phyloP scores from a whole-genome alignment of 2,329 filamentous ascomycete genomes.

The Pseudopithomyces maydicus region DNA sequence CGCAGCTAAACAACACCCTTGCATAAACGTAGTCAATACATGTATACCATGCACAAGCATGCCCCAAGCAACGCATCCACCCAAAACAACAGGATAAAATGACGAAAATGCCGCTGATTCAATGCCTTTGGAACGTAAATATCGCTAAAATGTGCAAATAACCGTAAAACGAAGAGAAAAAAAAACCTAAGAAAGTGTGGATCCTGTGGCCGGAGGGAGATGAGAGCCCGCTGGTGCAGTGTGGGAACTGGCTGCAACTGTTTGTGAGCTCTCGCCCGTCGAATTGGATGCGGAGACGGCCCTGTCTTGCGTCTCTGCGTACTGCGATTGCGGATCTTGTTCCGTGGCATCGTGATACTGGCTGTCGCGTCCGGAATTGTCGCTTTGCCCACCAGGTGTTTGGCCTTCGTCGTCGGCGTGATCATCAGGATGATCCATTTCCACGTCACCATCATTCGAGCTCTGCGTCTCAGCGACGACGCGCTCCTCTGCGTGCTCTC shows the following conservation, averaged over 20 bases:
- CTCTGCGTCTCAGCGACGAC: slow-evolving; percentile 18
- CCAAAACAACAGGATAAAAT: neutral
- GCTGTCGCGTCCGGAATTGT: slow-evolving; percentile 19
- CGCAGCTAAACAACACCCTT: neutral
- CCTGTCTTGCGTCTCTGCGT: neutral
- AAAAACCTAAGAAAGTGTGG: neutral
- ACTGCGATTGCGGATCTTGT: slow-evolving; percentile 3
- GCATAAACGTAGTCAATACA: neutral
- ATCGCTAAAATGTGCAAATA: neutral
- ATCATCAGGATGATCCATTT: slow-evolving; percentile 30
- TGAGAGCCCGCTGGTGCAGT: neutral
- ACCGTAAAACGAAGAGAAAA: neutral
- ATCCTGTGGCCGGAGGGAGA: neutral
- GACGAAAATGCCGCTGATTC: neutral
- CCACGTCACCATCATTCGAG: slow-evolving; percentile 20
- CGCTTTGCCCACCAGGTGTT: slow-evolving; percentile 22
- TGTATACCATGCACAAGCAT: neutral
- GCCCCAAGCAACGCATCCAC: neutral
- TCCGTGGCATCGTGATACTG: slow-evolving; percentile 21
- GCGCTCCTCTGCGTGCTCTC: slow-evolving; percentile 23
- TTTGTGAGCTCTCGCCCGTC: slow-evolving; percentile 4
- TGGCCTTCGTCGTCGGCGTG: slow-evolving; percentile 27
- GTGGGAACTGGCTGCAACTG: neutral
- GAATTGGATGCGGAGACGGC: neutral
- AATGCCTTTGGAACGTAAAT: neutral